Evolutionary conservation across 306 rosid genomes (phyloP).

Genomic region (Cucurbita pepo): DNA sequence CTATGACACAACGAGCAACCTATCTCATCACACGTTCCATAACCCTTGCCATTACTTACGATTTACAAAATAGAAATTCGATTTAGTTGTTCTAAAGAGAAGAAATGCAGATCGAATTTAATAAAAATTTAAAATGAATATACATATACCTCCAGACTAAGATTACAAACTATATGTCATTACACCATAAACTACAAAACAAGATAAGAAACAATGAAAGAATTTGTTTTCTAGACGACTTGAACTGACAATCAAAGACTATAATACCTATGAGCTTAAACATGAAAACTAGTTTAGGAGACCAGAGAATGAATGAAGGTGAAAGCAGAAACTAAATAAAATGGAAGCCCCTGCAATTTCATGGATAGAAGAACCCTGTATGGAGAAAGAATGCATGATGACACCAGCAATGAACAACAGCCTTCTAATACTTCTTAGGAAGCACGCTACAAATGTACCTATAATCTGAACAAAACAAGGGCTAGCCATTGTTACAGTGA

Average conservation of each 20-base stretch:
- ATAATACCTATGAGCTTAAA: neutral
- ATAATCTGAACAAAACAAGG: neutral
- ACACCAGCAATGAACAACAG: neutral
- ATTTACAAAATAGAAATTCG: too few species aligned
- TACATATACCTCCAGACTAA: neutral
- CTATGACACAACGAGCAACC: too few species aligned
- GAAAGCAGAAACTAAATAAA: neutral
- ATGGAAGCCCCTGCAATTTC: conserved; percentile 8
- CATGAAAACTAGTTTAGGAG: neutral
- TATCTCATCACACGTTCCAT: too few species aligned
- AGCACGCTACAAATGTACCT: neutral
- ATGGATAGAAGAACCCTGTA: neutral
- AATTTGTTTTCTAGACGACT: neutral
- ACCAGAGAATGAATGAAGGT: neutral
- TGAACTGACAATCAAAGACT: neutral
- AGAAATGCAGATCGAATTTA: neutral
- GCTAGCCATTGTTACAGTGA: neutral
- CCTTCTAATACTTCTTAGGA: neutral
- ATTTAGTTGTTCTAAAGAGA: neutral
- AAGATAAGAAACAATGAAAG: neutral
- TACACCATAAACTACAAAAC: neutral
- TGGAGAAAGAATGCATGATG: neutral
- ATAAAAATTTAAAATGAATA: neutral
- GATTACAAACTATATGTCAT: neutral
- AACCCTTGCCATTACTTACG: too few species aligned